phyloP scores from a whole-genome alignment of 331 rosid species.

The Quercus tomentella region DNA sequence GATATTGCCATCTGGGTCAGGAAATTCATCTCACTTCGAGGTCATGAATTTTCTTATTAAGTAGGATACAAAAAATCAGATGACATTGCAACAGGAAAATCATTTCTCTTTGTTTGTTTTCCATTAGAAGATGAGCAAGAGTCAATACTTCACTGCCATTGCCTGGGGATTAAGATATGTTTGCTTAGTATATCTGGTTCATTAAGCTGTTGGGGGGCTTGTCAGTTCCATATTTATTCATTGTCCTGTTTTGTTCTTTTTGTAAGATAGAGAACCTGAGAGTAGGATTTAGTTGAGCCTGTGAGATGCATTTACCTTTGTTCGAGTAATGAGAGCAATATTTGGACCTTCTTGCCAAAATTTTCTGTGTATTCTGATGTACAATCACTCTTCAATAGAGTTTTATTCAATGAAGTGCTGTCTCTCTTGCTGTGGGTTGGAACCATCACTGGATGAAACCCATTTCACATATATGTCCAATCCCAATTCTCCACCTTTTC shows the following conservation, averaged over 20 bases:
- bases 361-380: constrained; percentile 43
- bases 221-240: constrained; percentile 22
- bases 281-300: constrained; percentile 38
- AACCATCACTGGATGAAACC: background rate
- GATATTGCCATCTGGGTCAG: constrained; percentile 97
- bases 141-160: constrained; percentile 11
- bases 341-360: constrained; percentile 33
- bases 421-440: background rate
- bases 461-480: background rate
- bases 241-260: constrained; percentile 13
- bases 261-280: constrained; percentile 50
- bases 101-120: background rate
- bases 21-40: constrained; percentile 85
- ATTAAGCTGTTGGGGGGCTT: constrained; percentile 16
- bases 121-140: constrained; percentile 23
- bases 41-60: constrained; percentile 93
- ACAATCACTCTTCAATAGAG: constrained; percentile 28
- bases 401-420: constrained; percentile 23
- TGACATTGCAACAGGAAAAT: constrained; percentile 10
- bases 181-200: constrained; percentile 14
- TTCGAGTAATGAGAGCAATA: constrained; percentile 10
- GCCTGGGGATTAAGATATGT: constrained; percentile 20
- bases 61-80: constrained; percentile 16
- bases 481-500: too few species aligned
- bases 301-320: constrained; percentile 36